phyloP scores from a whole-genome alignment of 371 early-diverging fungal species.

The Apophysomyces trapeziformis region DNA sequence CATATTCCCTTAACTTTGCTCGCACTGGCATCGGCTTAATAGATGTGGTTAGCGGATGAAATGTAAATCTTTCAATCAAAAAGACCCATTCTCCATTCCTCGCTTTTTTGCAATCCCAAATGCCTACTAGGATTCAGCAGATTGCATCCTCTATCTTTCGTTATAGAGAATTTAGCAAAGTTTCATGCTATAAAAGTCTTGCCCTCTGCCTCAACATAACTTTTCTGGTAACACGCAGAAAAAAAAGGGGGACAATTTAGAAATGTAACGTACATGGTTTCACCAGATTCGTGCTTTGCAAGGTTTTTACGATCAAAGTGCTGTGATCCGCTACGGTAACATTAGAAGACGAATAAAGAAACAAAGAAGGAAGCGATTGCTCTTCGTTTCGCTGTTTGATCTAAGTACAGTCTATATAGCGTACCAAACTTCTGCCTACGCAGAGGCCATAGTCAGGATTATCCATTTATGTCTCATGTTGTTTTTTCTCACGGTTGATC shows the following conservation, averaged over 20 bases:
- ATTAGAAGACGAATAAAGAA: neutral
- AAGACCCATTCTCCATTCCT: neutral
- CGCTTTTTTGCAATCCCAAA: neutral
- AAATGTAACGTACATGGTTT: neutral
- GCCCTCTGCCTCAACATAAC: neutral
- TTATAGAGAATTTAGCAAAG: neutral
- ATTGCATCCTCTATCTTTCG: neutral
- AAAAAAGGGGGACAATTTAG: neutral
- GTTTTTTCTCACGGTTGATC: conserved; percentile 24
- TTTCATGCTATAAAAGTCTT: neutral
- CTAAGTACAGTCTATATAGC: neutral
- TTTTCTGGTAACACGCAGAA: neutral
- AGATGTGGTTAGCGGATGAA: neutral
- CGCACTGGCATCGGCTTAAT: neutral
- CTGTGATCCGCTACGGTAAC: neutral
- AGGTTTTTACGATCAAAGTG: neutral
- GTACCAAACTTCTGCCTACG: conserved; percentile 13
- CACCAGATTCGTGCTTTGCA: neutral
- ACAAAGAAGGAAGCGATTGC: neutral
- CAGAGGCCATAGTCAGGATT: neutral
- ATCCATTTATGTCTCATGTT: neutral
- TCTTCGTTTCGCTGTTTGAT: neutral
- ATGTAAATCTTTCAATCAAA: neutral
- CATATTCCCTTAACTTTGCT: neutral
- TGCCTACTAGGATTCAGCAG: conserved; percentile 1